These are phyloP conservation scores for Colletotrichum costaricense DNA, from an alignment of 2,329 filamentous ascomycete genomes.

Conservation along the genomic window DNA sequence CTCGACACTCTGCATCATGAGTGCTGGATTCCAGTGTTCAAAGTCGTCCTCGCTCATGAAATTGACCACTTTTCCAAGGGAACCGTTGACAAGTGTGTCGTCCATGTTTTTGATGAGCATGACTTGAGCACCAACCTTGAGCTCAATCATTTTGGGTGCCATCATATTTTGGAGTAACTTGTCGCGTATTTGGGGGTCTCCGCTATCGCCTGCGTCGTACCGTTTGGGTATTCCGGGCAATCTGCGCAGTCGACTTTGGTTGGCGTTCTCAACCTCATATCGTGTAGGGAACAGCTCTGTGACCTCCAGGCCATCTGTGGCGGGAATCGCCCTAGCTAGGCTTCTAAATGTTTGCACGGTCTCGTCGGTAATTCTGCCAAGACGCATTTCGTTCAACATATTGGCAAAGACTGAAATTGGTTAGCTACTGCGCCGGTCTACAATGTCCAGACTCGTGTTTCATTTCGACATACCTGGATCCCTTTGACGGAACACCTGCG, in stretches of 20 bases:
- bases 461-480: constrained; percentile 69
- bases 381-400: constrained; percentile 98
- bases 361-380: constrained; percentile 81
- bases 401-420: constrained; percentile 76
- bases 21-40: constrained; percentile 42
- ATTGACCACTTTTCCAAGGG: constrained; percentile 83
- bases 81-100: constrained; percentile 92
- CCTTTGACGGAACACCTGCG: constrained; percentile 95
- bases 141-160: constrained; percentile 81
- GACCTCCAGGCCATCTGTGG: constrained; percentile 80
- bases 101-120: constrained; percentile 99
- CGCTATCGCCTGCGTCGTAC: constrained; percentile 81
- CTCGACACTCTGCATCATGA: constrained; percentile 51
- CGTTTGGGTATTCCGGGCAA: constrained; percentile 75
- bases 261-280: constrained; percentile 88
- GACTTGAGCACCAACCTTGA: constrained; percentile 95
- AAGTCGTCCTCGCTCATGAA: constrained; percentile 72
- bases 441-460: neutral
- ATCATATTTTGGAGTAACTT: constrained; percentile 90
- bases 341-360: constrained; percentile 83
- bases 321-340: constrained; percentile 76
- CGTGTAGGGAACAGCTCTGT: constrained; percentile 96
- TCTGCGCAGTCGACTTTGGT: constrained; percentile 77
- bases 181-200: constrained; percentile 78
- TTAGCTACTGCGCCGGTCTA: constrained; percentile 20